phyloP scores from a whole-genome alignment of 768 basidiomycete species.

The Tylopilus vinaceipallidus region DNA sequence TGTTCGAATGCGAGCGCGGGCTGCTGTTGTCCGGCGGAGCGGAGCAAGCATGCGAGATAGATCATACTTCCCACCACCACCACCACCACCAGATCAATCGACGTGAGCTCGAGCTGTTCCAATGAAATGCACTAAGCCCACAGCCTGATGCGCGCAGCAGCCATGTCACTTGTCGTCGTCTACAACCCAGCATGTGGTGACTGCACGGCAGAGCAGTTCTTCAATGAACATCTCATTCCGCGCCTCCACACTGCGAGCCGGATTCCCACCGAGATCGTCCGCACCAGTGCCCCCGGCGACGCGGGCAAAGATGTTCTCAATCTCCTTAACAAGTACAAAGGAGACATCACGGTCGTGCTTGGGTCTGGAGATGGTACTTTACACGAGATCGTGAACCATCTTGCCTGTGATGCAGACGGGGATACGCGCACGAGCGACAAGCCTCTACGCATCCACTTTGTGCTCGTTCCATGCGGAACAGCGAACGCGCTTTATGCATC shows the following conservation, averaged over 20 bases:
- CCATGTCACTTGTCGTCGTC: constrained; percentile 56
- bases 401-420: constrained; percentile 31
- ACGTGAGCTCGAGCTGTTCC: constrained; percentile 6
- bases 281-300: constrained; percentile 53
- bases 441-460: constrained; percentile 38
- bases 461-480: constrained; percentile 76
- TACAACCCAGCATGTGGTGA: constrained; percentile 79
- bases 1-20: constrained; percentile 5
- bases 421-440: constrained; percentile 16
- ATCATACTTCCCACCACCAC: background rate
- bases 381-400: constrained; percentile 78
- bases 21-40: constrained; percentile 8
- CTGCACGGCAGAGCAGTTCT: constrained; percentile 51
- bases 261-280: constrained; percentile 35
- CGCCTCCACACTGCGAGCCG: constrained; percentile 44
- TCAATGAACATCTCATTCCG: constrained; percentile 62
- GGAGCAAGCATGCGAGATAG: constrained; percentile 14
- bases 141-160: background rate
- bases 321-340: constrained; percentile 36
- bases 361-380: constrained; percentile 91
- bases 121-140: background rate
- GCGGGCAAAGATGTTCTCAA: constrained; percentile 48
- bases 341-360: constrained; percentile 49
- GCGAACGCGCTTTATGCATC: constrained; percentile 89
- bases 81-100: background rate